These are phyloP conservation scores for Isabelozyma heimii DNA, from an alignment of 805 yeast genomes.

Conservation along the genomic window DNA sequence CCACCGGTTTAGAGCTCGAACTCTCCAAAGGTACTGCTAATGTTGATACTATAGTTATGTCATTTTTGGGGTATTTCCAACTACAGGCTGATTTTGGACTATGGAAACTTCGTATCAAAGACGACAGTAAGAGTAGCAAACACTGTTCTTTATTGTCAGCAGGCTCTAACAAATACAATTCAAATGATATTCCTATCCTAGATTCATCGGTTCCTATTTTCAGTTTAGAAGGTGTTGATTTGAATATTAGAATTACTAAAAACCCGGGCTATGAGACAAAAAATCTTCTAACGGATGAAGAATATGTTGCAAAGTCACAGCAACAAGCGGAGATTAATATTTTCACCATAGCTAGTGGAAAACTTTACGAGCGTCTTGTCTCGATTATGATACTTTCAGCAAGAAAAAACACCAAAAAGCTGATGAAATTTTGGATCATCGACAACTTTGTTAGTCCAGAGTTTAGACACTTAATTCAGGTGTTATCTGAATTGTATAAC, in stretches of 20 bases:
- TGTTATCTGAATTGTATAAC: conserved; percentile 53
- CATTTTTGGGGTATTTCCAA: conserved; percentile 81
- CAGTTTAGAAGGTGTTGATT: conserved; percentile 43
- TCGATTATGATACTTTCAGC: conserved; percentile 82
- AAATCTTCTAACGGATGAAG: conserved; percentile 5
- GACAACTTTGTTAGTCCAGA: conserved; percentile 77
- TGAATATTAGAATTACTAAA: conserved; percentile 46
- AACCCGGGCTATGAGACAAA: conserved; percentile 18
- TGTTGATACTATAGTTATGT: conserved; percentile 72
- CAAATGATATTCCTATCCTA: conserved; percentile 22
- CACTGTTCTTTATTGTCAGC: conserved; percentile 34
- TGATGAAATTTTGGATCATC: conserved; percentile 80
- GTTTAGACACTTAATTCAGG: conserved; percentile 59
- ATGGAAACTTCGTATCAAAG: conserved; percentile 53
- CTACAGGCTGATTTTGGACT: conserved; percentile 70
- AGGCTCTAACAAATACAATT: conserved; percentile 36
- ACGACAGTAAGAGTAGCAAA: conserved; percentile 18
- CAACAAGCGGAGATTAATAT: conserved; percentile 67
- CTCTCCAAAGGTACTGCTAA: conserved; percentile 13
- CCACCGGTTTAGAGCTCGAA: conserved; percentile 53
- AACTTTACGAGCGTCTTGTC: conserved; percentile 67
- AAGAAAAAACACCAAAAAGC: conserved; percentile 54
- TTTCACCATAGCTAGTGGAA: conserved; percentile 82
- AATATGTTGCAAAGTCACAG: conserved; percentile 7
- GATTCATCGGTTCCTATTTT: conserved; percentile 30